Evolutionary conservation across 202 grass and related monocot species (phyloP), one percentile per base, ranked within the genome.

Genomic region (Hordeum pubiflorum): DNA sequence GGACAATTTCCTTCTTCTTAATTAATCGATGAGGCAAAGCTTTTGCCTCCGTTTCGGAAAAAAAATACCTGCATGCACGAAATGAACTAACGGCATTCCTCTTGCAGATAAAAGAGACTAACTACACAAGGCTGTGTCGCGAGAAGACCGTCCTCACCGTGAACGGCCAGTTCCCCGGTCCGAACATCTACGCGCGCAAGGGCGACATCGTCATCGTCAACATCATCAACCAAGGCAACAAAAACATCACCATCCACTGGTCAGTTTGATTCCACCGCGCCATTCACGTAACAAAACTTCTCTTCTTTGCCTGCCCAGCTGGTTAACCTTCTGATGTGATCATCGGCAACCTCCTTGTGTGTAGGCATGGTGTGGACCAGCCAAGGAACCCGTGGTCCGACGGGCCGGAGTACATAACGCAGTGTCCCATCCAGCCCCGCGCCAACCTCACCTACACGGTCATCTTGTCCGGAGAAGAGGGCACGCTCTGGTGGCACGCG

Each of bases 401-500:
- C 7, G 89, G 92, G 4, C 87, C 92, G 2, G 87, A 75, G 78
- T 89, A 88, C 87, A 76, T 93, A 54, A 91, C 86, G 22, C 88
- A 93, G 58, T 91, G 91, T 77, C 91, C 91, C 5, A 94, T 94
- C 63, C 73, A 21, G 72, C 81, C 89, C 2, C 86, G 86, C 10
- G 15, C 6, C 15, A 60, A 23, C 41, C 91, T 86, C 80, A 34
- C 44, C 18, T 91, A 94, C 59, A 72, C 76, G 22, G 81, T 91
- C 80, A 81, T 77, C 56, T 60, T 93, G 18, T 81, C 63, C 4
- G 66, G 74, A 14, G 86, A 91, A 61, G 88, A 91, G 32, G 88
- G 91, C 70, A 93, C 91, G 0, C 76, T 93, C 0, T 93, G 88
- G 88, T 93, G 91, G 91, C 91, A 93, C 70, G 83, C 88, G 0